Conservation (phyloP, 345 rosid species). For the Linum lewisii region DNA sequence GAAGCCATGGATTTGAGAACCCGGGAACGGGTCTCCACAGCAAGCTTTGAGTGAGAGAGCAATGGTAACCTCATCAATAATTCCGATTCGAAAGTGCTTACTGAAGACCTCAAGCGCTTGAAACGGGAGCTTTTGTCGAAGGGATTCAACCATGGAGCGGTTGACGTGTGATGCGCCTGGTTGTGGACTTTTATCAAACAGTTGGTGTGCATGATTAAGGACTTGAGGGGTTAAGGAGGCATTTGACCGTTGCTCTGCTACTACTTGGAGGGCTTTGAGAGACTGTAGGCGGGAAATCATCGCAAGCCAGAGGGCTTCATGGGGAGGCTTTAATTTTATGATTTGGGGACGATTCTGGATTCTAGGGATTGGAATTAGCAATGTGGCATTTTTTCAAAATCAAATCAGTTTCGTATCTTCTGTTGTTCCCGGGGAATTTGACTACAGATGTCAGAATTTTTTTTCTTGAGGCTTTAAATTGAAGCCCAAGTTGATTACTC, state of each 20-base stretch:
- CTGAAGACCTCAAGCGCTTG: slow-evolving; percentile 36
- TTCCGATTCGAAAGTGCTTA: slow-evolving; percentile 24
- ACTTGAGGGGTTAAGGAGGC: not conserved
- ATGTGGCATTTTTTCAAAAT: no score
- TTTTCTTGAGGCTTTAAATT: no score
- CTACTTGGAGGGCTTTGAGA: slow-evolving; percentile 1
- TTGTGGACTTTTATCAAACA: slow-evolving; percentile 28
- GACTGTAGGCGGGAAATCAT: slow-evolving; percentile 22
- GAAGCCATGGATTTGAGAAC: slow-evolving; percentile 66
- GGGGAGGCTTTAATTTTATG: not conserved
- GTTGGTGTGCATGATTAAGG: slow-evolving; percentile 17
- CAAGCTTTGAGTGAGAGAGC: slow-evolving; percentile 65
- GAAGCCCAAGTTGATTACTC: no score
- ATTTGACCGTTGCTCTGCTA: slow-evolving; percentile 8
- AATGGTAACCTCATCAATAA: slow-evolving; percentile 43
- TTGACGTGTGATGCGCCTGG: slow-evolving; percentile 19
- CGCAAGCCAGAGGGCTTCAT: not conserved
- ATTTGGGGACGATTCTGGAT: no score
- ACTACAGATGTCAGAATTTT: no score
- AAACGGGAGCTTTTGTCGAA: slow-evolving; percentile 25
- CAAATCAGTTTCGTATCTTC: no score
- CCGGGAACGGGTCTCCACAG: slow-evolving; percentile 34
- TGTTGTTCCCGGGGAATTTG: no score
- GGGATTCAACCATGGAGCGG: slow-evolving; percentile 28
- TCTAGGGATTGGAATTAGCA: no score